Conservation (phyloP, 2,329 filamentous ascomycete genomes). For the Verruconis gallopava region DNA sequence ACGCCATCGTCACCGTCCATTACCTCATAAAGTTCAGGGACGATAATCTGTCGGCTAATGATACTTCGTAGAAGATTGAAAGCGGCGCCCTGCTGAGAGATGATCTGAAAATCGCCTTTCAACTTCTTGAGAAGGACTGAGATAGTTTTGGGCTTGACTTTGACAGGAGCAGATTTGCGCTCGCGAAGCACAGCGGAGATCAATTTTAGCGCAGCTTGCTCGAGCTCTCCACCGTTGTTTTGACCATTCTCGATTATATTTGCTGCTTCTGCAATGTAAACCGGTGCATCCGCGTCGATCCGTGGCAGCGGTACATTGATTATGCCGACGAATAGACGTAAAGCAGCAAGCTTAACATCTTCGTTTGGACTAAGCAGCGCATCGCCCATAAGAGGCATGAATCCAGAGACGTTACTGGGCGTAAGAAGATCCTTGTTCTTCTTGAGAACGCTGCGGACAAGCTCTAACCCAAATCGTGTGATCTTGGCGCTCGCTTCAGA, state of each 20-base stretch:
- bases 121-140: conserved; percentile 72
- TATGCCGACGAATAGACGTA: conserved; percentile 73
- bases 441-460: conserved; percentile 71
- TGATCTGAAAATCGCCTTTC: conserved; percentile 81
- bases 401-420: conserved; percentile 65
- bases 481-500: conserved; percentile 53
- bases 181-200: conserved; percentile 76
- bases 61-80: conserved; percentile 90
- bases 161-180: conserved; percentile 57
- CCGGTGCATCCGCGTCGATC: conserved; percentile 55
- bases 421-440: conserved; percentile 75
- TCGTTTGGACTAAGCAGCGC: conserved; percentile 73
- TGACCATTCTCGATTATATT: conserved; percentile 65
- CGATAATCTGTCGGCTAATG: conserved; percentile 71
- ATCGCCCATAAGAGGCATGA: conserved; percentile 81
- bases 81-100: conserved; percentile 79
- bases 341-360: conserved; percentile 79
- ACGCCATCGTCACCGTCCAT: conserved; percentile 83
- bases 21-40: conserved; percentile 79
- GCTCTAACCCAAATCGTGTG: conserved; percentile 73
- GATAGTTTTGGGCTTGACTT: conserved; percentile 67
- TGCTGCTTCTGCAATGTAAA: conserved; percentile 76
- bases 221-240: conserved; percentile 68
- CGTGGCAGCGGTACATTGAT: conserved; percentile 68
- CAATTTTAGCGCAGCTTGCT: conserved; percentile 81